Evolutionary conservation across 352 stramenopile genomes (phyloP).

Genomic region (Pythium scleroteichum): DNA sequence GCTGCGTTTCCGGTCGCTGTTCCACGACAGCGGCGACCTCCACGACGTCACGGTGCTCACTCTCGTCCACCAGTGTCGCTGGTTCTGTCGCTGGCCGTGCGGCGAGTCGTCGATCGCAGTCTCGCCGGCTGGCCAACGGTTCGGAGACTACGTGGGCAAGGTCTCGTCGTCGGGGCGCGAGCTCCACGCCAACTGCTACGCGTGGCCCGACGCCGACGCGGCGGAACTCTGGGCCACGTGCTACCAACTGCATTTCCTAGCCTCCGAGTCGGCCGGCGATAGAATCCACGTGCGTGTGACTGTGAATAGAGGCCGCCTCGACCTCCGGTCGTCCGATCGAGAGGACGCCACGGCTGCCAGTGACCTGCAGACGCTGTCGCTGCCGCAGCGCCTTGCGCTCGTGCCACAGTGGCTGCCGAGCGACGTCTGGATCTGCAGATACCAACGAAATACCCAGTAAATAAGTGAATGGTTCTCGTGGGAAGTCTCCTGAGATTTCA

Average conservation of each 20-base stretch:
- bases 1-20: conserved; percentile 1
- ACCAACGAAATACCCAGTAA: neutral
- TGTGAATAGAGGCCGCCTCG: conserved; percentile 2
- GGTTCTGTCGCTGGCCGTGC: conserved; percentile 7
- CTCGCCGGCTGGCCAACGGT: neutral
- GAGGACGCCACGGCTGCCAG: neutral
- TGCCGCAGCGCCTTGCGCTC: neutral
- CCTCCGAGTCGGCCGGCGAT: neutral
- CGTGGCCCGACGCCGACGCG: conserved; percentile 1
- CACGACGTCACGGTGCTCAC: neutral
- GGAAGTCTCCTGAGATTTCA: too few species aligned
- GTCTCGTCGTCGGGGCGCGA: conserved; percentile 1
- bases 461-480: too few species aligned
- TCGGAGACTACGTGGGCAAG: conserved; percentile 15
- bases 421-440: neutral
- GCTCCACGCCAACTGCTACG: conserved; percentile 16
- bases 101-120: conserved; percentile 14
- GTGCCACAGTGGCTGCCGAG: conserved; percentile 7
- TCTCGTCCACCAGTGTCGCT: conserved; percentile 12
- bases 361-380: neutral
- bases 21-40: neutral
- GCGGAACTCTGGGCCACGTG: conserved; percentile 4
- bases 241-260: conserved; percentile 5
- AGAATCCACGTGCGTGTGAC: conserved; percentile 2
- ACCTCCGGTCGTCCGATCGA: neutral